phyloP scores from a whole-genome alignment of 2,329 filamentous ascomycete species.

The Pochonia chlamydosporia region DNA sequence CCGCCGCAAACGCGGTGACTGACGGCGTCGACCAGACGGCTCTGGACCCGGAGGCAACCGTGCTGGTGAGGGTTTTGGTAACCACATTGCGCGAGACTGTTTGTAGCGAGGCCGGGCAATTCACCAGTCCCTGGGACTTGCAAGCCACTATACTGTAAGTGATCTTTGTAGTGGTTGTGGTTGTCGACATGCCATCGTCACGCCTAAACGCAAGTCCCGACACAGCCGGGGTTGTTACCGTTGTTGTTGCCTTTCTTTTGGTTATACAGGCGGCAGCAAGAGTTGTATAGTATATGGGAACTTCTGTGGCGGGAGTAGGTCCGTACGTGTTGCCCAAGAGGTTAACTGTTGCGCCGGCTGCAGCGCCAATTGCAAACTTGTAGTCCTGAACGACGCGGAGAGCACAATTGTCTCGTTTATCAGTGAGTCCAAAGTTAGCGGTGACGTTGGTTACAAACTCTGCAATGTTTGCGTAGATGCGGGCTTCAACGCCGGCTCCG shows the following conservation, averaged over 20 bases:
- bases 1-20: conserved; percentile 22
- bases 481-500: conserved; percentile 36
- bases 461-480: conserved; percentile 46
- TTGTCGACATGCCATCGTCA: too few relatives aligned
- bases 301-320: conserved; percentile 34
- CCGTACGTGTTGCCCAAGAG: conserved; percentile 42
- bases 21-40: conserved; percentile 15
- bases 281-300: conserved; percentile 48
- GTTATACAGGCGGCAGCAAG: conserved; percentile 26
- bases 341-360: conserved; percentile 45
- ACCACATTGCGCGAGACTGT: conserved; percentile 32
- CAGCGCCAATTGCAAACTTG: conserved; percentile 45
- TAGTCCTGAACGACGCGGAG: conserved; percentile 44
- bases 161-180: conserved; percentile 32
- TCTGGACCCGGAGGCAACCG: conserved; percentile 30
- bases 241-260: too few relatives aligned
- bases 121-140: conserved; percentile 31
- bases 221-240: too few relatives aligned
- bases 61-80: conserved; percentile 33
- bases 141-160: conserved; percentile 42
- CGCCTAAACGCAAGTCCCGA: too few relatives aligned
- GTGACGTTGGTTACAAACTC: conserved; percentile 49
- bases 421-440: conserved; percentile 15
- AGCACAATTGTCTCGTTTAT: conserved; percentile 32
- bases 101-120: conserved; percentile 47